phyloP scores from a whole-genome alignment of 345 rosid species.

The Hibiscus trionum region DNA sequence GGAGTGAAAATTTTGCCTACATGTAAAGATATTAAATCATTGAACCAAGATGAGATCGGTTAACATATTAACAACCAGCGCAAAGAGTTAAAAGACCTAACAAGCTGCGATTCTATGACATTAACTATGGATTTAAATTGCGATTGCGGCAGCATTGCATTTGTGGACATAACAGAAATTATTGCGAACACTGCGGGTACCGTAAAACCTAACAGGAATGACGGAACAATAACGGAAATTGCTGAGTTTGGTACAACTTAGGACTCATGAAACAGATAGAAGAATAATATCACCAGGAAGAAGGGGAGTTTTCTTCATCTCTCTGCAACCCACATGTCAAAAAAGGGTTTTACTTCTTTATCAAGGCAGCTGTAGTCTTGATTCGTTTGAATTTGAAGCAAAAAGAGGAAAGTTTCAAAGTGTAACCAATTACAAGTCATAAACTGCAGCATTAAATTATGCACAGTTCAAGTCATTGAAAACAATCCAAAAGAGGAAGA shows the following conservation, averaged over 20 bases:
- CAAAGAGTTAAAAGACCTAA: no score
- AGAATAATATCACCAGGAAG: not conserved
- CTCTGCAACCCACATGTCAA: not conserved
- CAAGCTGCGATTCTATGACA: no score
- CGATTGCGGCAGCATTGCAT: no score
- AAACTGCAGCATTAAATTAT: not conserved
- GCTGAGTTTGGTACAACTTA: constrained; percentile 4
- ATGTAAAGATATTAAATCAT: not conserved
- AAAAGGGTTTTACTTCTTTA: not conserved
- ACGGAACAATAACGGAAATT: no score
- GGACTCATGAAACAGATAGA: constrained; percentile 4
- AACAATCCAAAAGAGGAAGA: constrained; percentile 3
- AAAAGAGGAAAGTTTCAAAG: not conserved
- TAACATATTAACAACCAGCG: no score
- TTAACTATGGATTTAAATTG: no score
- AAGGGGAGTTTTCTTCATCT: not conserved
- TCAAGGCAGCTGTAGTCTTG: not conserved
- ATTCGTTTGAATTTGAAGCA: not conserved
- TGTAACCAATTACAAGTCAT: not conserved
- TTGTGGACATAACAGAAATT: no score
- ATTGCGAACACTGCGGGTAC: no score
- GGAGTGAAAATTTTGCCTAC: constrained; percentile 2
- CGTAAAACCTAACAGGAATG: no score
- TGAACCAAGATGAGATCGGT: no score
- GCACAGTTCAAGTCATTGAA: not conserved